phyloP scores from a whole-genome alignment of 371 early-diverging fungal genomes.

The Smittium mucronatum region DNA sequence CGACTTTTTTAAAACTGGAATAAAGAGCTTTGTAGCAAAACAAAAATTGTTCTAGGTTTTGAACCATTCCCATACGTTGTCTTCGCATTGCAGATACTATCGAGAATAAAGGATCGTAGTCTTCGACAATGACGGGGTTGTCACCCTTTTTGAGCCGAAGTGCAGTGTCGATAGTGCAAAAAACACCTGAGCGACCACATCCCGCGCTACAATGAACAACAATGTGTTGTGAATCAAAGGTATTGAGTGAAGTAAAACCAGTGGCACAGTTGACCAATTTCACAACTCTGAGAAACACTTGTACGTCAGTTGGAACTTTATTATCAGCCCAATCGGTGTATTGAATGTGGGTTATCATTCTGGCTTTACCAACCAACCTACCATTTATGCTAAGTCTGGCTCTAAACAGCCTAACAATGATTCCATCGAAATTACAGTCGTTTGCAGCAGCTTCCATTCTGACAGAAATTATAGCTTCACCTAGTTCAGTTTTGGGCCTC shows the following conservation, averaged over 20 bases:
- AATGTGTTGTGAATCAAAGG: constrained; percentile 34
- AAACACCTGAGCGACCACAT: constrained; percentile 94
- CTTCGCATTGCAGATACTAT: constrained; percentile 57
- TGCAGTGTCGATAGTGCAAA: constrained; percentile 57
- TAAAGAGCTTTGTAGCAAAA: constrained; percentile 71
- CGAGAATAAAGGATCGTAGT: constrained; percentile 47
- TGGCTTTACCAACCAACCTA: constrained; percentile 10
- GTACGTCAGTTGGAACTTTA: constrained; percentile 43
- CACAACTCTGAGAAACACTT: constrained; percentile 27
- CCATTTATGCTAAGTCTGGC: constrained; percentile 13
- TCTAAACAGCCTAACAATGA: constrained; percentile 22
- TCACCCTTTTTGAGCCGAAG: constrained; percentile 15
- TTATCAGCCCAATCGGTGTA: constrained; percentile 84
- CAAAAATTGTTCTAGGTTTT: constrained; percentile 64
- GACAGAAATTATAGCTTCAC: constrained; percentile 15
- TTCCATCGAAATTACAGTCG: constrained; percentile 19
- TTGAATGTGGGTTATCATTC: constrained; percentile 57
- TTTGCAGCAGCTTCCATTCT: constrained; percentile 21
- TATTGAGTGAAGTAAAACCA: background rate
- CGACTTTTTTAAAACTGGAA: background rate
- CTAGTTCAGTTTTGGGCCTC: constrained; percentile 10
- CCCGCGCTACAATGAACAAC: constrained; percentile 86
- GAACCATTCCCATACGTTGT: constrained; percentile 78
- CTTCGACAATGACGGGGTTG: constrained; percentile 17
- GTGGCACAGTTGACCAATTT: constrained; percentile 20